Base-by-base conservation (phyloP, 805 yeast species). In the Saccharomyces cerevisiae region DNA sequence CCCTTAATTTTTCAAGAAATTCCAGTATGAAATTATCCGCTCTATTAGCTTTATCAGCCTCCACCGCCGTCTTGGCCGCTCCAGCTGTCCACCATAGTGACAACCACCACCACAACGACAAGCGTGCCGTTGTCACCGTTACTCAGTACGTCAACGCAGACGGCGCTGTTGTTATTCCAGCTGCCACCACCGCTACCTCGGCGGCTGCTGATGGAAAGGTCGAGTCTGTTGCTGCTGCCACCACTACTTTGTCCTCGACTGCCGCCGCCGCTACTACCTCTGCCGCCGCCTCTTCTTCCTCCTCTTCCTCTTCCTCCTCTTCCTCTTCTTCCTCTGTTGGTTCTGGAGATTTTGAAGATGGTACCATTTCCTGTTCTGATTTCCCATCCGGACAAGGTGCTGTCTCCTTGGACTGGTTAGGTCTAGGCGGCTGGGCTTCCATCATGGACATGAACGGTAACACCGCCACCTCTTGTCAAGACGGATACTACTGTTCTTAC, bases 301-400 rank as follows among this genome's bases (percentile, higher is more conserved):
- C 70, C 4, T 17, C 65, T 14, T 52, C 73, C 13, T 56, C 69
- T 22, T 55, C 74, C 24, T 58, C 74, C 27, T 60, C 76, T 13
- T 56, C 73, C 29, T 55, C 63, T 41, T 67, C 68, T 6, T 62
- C 68, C 6, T 62, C 71, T 11, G 70, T 69, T 61, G 87, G 88
- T 59, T 61, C 78, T 49, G 73, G 69, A 52, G 72, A 74, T 55
- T 85, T 86, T 69, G 74, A 76, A 67, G 92, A 86, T 65, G 92
- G 91, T 70, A 79, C 80, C 56, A 74, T 82, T 68, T 65, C 77
- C 51, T 86, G 94, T 76, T 74, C 78, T 53, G 72, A 75, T 43
- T 83, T 85, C 77, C 90, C 90, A 66, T 72, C 80, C 26, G 87
- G 85, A 51, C 79, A 83, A 64, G 89, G 89, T 76, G 87, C 82